phyloP scores from a whole-genome alignment of 257 asterid genomes.

The Solanum habrochaites region DNA sequence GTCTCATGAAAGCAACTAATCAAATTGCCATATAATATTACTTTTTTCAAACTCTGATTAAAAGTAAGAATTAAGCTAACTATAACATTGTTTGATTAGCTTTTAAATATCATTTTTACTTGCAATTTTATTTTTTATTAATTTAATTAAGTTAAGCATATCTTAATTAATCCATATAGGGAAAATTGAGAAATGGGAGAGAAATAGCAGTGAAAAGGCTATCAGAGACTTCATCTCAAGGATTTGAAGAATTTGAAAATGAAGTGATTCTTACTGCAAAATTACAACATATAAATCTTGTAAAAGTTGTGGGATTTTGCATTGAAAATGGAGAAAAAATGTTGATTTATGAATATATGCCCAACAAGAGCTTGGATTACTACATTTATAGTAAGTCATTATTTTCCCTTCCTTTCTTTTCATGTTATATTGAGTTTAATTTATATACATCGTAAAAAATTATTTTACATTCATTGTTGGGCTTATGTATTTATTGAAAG shows the following conservation, averaged over 20 bases:
- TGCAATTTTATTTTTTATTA: neutral
- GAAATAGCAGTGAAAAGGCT: neutral
- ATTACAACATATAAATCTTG: slow-evolving; percentile 9
- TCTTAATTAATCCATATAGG: neutral
- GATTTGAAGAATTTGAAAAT: slow-evolving; percentile 8
- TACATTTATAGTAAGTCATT: slow-evolving; percentile 2
- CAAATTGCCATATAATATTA: neutral
- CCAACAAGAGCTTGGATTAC: slow-evolving; percentile 11
- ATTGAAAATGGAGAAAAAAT: slow-evolving; percentile 11
- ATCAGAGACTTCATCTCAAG: neutral
- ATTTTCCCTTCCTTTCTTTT: neutral
- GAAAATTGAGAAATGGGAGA: neutral
- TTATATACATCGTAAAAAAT: neutral
- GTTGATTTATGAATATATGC: slow-evolving; percentile 13
- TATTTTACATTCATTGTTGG: neutral
- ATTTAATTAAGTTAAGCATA: too few species aligned
- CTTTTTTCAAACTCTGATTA: neutral
- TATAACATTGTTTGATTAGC: neutral
- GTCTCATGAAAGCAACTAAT: neutral
- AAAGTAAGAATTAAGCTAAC: neutral
- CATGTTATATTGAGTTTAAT: neutral
- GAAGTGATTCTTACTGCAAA: slow-evolving; percentile 9
- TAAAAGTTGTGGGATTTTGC: slow-evolving; percentile 12
- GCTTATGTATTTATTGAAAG: neutral
- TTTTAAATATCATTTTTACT: neutral